phyloP scores from a whole-genome alignment of 345 rosid species.

The Moricandia arvensis region DNA sequence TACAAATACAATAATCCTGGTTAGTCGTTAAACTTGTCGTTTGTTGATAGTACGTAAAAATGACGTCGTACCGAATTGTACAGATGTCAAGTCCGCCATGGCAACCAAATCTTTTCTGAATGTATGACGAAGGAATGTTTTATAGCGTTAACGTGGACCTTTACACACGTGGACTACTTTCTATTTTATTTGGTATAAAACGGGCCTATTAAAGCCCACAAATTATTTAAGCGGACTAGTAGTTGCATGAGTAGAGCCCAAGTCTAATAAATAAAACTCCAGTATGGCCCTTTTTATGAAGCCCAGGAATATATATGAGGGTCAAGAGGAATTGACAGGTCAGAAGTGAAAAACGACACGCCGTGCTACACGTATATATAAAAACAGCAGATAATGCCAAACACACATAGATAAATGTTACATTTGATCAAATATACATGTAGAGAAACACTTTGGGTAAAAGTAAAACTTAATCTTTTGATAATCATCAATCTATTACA shows the following conservation, averaged over 20 bases:
- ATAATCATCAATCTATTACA: constrained; percentile 20
- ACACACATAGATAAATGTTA: background rate
- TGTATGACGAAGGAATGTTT: constrained; percentile 1
- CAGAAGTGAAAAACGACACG: background rate
- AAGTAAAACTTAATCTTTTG: background rate
- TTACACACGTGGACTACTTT: constrained; percentile 10
- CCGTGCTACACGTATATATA: background rate
- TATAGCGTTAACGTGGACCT: constrained; percentile 16
- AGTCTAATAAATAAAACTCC: background rate
- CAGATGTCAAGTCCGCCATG: constrained; percentile 21
- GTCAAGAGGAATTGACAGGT: too few relatives aligned
- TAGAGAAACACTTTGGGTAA: background rate
- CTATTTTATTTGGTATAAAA: background rate
- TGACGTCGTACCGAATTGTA: constrained; percentile 22
- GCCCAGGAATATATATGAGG: background rate
- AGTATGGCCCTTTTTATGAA: background rate
- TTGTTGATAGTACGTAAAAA: background rate
- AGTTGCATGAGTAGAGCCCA: background rate
- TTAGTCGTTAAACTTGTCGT: constrained; percentile 25
- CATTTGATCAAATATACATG: background rate
- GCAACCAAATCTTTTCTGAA: background rate
- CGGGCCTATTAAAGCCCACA: background rate
- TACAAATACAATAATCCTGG: background rate
- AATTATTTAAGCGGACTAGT: background rate
- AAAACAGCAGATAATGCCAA: background rate